A percentile compares a stretch with the other conserved stretches of the same genome.
Evolutionary conservation across 2,329 filamentous ascomycete genomes (phyloP).

Genomic region (Aspergillus glaucus): DNA sequence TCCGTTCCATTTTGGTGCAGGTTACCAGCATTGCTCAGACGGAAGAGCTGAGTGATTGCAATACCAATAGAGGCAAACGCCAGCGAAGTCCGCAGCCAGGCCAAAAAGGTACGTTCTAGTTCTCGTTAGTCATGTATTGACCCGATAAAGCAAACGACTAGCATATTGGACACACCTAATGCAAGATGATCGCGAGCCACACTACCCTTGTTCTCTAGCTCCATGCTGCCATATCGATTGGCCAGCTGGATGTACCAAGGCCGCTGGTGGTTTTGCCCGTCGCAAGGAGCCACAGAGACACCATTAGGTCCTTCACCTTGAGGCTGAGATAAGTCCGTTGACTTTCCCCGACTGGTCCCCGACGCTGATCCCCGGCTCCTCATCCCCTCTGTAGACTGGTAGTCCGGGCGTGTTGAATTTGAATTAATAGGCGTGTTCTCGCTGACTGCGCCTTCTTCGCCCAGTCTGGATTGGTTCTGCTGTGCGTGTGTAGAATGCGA

Average conservation of each 20-base stretch:
- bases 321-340: slow-evolving; percentile 3
- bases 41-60: slow-evolving; percentile 60
- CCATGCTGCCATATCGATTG: slow-evolving; percentile 57
- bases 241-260: slow-evolving; percentile 45
- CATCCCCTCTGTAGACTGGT: slow-evolving; percentile 26
- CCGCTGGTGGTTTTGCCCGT: slow-evolving; percentile 10
- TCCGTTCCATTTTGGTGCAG: background rate
- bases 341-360: slow-evolving; percentile 8
- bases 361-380: slow-evolving; percentile 10
- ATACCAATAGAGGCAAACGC: slow-evolving; percentile 62
- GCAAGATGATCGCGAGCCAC: slow-evolving; percentile 61
- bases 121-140: background rate
- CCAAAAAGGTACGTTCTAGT: slow-evolving; percentile 62
- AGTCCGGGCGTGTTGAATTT: slow-evolving; percentile 20
- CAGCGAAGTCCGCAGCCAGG: slow-evolving; percentile 61
- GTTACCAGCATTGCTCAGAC: slow-evolving; percentile 49
- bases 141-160: slow-evolving; percentile 3
- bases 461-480: background rate
- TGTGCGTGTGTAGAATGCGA: background rate
- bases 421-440: slow-evolving; percentile 28
- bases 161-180: slow-evolving; percentile 41
- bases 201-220: slow-evolving; percentile 61
- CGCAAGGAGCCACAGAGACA: slow-evolving; percentile 3
- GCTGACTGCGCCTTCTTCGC: slow-evolving; percentile 9
- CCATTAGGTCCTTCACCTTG: slow-evolving; percentile 4